Base-by-base conservation (phyloP, 192 early-diverging fungal genomes). In the Coemansia pectinata region DNA sequence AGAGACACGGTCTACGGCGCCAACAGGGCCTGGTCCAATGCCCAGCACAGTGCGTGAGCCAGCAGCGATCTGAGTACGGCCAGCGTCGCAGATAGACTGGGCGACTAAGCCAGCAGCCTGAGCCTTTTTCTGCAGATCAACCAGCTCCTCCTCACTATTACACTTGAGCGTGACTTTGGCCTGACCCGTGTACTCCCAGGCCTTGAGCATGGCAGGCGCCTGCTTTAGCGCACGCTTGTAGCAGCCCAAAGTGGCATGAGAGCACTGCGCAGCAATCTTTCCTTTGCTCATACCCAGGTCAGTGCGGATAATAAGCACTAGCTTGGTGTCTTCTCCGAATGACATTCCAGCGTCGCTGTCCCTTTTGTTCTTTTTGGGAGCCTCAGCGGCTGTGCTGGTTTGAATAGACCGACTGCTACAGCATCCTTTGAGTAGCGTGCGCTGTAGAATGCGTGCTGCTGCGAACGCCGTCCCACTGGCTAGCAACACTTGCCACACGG, bases 251-350 rank as follows among this genome's bases (percentile, higher is more conserved):
- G 94, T 90, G 9, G 96, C 95, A 76, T 98, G 96, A 48, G 91
- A 91, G 75, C 95, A 98, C 85, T 97, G 96, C 12, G 96, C 95
- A 1, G 95, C 95, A 19, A 92, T 88, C 72, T 98, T 98, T 33
- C 97, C 97, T 73, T 97, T 97, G 21, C 85, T 87, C 97, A 98
- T 98, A 36, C 88, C 91, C 29, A 98, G 80, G 74, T 98, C 97
- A 1, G 88, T 93, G 25, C 95, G 89, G 8, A 98, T 86, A 4
- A 95, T 78, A 11, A 97, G 87, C 17, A 94, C 91, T 89, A 87
- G 71, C 42, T 85, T 79, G 14, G 77, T 65, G 25, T 78, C 76
- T 36, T 77, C 75, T n/a, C 63, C 57, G 7, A 33, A 12, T 1
- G 53, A 17, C 23, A 57, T 31, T 3, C 57, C n/a, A 33, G 12